Evolutionary conservation across 2,329 filamentous ascomycete genomes (phyloP), one percentile per base, ranked within the genome.

Genomic region (Thermothelomyces thermophilus): DNA sequence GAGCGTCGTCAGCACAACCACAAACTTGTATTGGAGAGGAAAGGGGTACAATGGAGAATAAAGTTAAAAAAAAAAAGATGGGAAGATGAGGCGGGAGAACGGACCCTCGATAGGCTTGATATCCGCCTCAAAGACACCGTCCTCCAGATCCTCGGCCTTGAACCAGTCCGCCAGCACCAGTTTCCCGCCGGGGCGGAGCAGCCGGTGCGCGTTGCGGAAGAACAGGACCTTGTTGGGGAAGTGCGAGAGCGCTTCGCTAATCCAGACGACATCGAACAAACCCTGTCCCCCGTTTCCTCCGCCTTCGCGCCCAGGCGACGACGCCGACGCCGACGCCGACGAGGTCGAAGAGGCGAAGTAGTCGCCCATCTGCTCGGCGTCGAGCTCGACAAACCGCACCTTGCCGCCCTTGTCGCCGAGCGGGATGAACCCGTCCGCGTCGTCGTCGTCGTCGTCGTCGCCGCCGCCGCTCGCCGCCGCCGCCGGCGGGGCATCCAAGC

Each of bases 141-240:
- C 64, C 0, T 63, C 67, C 37, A 81, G 58, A 19, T 60, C 63
- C 47, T 74, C 74, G 11, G 69, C 72, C 66, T 77, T 79, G 67
- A 82, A 82, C 79, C 79, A 82, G 62, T 83, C 79, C 20, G 78
- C 77, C 46, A 83, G 64, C 3, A 79, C 76, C 39, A 83, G 62
- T 61, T 73, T 76, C 1, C 75, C 76, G 22, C 34, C 73, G 0
- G 65, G 50, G 33, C 67, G 72, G 43, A 83, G 64, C 30, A 82
- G 65, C 41, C 64, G 65, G 26, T 66, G 65, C 1, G 73, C 72
- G 53, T 80, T 81, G 22, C 64, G 62, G 60, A 82, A 82, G 65
- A 82, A 82, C 2, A 80, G 64, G 2, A 69, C 65, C 62, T 82
- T 82, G 59, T 81, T 71, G 0, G 77, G 77, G 50, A 82, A 73